A percentile compares a stretch with the other conserved stretches of the same genome.
Conservation (phyloP, 306 rosid genomes). For the Cyamopsis tetragonoloba region DNA sequence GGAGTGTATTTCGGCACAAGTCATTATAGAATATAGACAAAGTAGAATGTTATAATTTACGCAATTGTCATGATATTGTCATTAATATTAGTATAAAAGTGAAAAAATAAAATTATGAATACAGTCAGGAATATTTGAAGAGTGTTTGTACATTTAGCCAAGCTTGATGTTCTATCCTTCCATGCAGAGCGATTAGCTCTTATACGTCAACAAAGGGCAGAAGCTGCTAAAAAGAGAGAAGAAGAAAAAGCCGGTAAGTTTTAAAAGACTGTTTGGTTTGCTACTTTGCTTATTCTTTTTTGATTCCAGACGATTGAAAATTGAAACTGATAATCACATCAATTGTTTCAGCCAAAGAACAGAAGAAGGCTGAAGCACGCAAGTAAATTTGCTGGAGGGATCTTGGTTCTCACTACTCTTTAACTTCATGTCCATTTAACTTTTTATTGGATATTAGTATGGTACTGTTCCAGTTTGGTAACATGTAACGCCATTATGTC, state of each 20-base stretch:
- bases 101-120: too few species aligned
- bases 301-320: not conserved
- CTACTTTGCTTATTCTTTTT: not conserved
- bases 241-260: conserved; percentile 75
- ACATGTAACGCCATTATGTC: conserved; percentile 16
- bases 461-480: conserved; percentile 19
- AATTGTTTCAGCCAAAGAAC: conserved; percentile 65
- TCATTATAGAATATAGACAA: too few species aligned
- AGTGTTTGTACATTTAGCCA: too few species aligned
- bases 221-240: conserved; percentile 83
- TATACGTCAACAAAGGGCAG: conserved; percentile 81
- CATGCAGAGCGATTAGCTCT: conserved; percentile 73
- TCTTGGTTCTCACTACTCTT: not conserved
- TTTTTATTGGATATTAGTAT: conserved; percentile 20
- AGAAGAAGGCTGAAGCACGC: conserved; percentile 75
- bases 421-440: conserved; percentile 2
- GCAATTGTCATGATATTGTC: too few species aligned
- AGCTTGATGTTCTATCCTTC: conserved; percentile 5
- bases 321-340: conserved; percentile 22
- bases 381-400: conserved; percentile 43
- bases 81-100: too few species aligned
- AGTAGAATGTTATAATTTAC: too few species aligned
- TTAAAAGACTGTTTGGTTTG: not conserved
- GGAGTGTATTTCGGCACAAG: too few species aligned
- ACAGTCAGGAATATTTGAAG: too few species aligned